phyloP scores from a whole-genome alignment of 805 yeast species.

The Metschnikowia borealis region DNA sequence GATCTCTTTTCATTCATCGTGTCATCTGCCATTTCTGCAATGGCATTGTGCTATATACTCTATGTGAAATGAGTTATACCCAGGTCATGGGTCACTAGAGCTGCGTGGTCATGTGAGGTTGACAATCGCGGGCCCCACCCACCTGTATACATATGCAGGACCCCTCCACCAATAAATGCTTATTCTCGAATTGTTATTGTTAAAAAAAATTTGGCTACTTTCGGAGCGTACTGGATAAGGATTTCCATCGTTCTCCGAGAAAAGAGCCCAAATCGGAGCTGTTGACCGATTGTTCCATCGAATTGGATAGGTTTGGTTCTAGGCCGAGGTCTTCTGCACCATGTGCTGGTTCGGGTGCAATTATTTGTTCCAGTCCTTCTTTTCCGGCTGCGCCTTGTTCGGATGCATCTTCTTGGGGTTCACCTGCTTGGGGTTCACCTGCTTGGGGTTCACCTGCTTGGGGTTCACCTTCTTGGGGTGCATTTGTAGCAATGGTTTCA shows the following conservation, averaged over 20 bases:
- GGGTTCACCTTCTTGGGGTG: neutral
- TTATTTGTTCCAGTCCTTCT: no score
- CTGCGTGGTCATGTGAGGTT: neutral
- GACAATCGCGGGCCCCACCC: neutral
- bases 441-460: neutral
- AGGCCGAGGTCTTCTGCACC: neutral
- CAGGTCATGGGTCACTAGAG: neutral
- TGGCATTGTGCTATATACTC: neutral
- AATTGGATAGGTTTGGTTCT: neutral
- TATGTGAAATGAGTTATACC: neutral
- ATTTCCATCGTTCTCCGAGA: conserved; percentile 10
- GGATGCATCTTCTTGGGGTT: no score
- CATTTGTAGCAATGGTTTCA: neutral
- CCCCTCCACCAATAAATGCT: neutral
- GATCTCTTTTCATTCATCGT: neutral
- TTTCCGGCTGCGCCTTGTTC: neutral
- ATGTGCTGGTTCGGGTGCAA: neutral
- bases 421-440: no score
- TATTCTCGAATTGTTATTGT: neutral
- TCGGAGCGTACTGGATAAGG: conserved; percentile 6
- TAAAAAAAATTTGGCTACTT: neutral
- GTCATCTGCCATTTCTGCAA: neutral
- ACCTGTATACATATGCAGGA: neutral
- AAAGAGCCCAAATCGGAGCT: conserved; percentile 15
- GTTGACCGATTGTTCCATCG: conserved; percentile 4